phyloP scores from a whole-genome alignment of 1,284 basidiomycete genomes.

The Cutaneotrichosporon dermatis region DNA sequence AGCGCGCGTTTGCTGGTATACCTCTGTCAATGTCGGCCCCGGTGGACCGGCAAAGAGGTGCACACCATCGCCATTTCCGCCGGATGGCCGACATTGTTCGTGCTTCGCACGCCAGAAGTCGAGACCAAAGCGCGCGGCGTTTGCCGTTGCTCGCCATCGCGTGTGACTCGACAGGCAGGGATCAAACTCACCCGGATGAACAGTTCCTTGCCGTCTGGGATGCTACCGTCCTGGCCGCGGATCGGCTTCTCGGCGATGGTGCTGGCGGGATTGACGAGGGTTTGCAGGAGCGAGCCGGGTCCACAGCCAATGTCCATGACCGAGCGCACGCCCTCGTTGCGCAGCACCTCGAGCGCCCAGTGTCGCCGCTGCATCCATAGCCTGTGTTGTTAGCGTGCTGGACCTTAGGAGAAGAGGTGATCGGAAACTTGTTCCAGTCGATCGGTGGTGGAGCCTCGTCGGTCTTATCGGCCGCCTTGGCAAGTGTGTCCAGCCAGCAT shows the following conservation, averaged over 20 bases:
- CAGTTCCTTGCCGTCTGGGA: conserved; percentile 25
- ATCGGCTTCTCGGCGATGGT: conserved; percentile 43
- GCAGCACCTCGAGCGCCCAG: conserved; percentile 46
- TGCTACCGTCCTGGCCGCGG: conserved; percentile 8
- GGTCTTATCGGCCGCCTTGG: too few relatives aligned
- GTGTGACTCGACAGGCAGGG: background rate
- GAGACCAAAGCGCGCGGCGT: background rate
- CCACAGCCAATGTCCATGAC: conserved; percentile 49
- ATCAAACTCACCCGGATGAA: conserved; percentile 38
- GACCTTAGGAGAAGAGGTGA: too few relatives aligned
- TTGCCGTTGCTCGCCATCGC: too few relatives aligned
- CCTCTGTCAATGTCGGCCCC: too few relatives aligned
- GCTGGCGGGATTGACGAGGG: conserved; percentile 39
- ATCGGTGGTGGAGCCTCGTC: too few relatives aligned
- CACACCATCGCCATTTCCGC: too few relatives aligned
- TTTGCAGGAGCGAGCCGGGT: conserved; percentile 42
- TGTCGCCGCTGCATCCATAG: conserved; percentile 46
- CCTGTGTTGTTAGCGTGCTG: conserved; percentile 14
- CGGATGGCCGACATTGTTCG: too few relatives aligned
- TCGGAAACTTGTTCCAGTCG: too few relatives aligned
- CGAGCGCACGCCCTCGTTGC: conserved; percentile 38
- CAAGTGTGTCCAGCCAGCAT: too few relatives aligned
- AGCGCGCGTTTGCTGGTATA: too few relatives aligned
- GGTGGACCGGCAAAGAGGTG: too few relatives aligned
- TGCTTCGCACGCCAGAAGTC: too few relatives aligned